Evolutionary conservation across 441 rosid genomes (phyloP), one percentile per base, ranked within the genome.

Genomic region (Gossypium schwendimanii): DNA sequence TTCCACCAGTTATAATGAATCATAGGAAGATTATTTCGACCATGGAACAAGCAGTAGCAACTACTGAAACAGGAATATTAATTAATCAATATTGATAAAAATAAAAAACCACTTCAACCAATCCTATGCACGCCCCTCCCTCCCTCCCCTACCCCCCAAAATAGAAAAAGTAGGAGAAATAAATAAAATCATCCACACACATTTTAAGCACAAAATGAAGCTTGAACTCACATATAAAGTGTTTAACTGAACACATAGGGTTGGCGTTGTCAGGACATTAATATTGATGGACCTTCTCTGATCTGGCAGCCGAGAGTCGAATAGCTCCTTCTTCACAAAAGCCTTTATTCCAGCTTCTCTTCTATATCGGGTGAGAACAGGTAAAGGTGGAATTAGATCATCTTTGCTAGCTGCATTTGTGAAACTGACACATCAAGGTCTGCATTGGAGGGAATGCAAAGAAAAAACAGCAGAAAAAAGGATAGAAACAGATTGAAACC

Each of bases 291-390:
- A 82, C 81, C 87, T 89, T 83, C 84, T 86, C 83, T 91, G 96
- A 54, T 87, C 91, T 65, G 85, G 90, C 39, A 78, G 81, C 86
- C 82, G 87, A 72, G 96, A 83, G 67, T 95, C 99, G 71, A 91
- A 91, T 63, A 93, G 81, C 75, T 95, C 99, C 89, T 95, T 95
- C 85, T 89, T 95, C 33, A 95, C 97, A 81, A 95, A 91, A 62
- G 89, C 97, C 81, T 95, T 95, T 81, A 95, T 84, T 59, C 97
- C 94, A 80, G 89, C 89, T 85, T 93, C 99, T 85, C 72, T 93
- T 78, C 63, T 90, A 87, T 86, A 88, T 80, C 99, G 87, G 7
- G 99, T 93, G 76, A 95, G 96, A 77, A 90, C 83, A 70, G 99
- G 99, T 81, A 88, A 91, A 67, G 99, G 97, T 73, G 98, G 98